Base-by-base conservation (phyloP, 2,329 filamentous ascomycete genomes). In the Myrmaecium sp. region DNA sequence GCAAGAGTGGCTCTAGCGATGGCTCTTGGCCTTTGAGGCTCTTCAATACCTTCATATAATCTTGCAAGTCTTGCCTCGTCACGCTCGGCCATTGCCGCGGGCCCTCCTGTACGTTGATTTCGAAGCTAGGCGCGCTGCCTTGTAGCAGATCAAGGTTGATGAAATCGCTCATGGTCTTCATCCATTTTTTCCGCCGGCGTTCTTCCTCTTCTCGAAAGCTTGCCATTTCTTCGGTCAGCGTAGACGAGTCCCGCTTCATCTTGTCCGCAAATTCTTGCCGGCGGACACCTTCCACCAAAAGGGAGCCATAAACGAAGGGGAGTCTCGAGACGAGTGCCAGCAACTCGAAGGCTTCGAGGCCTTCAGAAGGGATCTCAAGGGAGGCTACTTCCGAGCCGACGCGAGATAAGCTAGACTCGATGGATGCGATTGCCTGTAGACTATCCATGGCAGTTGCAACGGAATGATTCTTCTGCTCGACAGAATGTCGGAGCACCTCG, bases 201-300 rank as follows among this genome's bases (percentile, higher is more conserved):
- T 80, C 69, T 47, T 98, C 89, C 50, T 95, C 89, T 33, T 94
- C 84, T 43, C 89, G 81, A 36, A 91, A 86, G 1, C 80, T 60
- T 2, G 83, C 81, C 66, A 95, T 81, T 45, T 95, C 86, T 47
- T 95, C 91, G 14, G 83, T 82, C 14, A 98, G 57, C 0, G 77
- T 81, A 3, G 79, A 74, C 1, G 86, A 89, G 42, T 95, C 89
- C 3, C 69, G 66, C 45, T 77, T 81, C 49, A 95, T 76, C 52
- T 92, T 93, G 27, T 92, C 81, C 4, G 41, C 71, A 84, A 89
- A 98, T 52, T 94, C 84, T 17, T 74, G 74, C 13, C 89, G 74
- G 30, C 80, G 70, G 21, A 94, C 70, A 10, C 82, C 77, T 52
- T 98, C 89, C 3, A 81, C 69, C 12, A 92, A 59, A 31, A 93